phyloP scores from a whole-genome alignment of 495 filamentous ascomycete genomes.

The Penicillium robsamsonii region DNA sequence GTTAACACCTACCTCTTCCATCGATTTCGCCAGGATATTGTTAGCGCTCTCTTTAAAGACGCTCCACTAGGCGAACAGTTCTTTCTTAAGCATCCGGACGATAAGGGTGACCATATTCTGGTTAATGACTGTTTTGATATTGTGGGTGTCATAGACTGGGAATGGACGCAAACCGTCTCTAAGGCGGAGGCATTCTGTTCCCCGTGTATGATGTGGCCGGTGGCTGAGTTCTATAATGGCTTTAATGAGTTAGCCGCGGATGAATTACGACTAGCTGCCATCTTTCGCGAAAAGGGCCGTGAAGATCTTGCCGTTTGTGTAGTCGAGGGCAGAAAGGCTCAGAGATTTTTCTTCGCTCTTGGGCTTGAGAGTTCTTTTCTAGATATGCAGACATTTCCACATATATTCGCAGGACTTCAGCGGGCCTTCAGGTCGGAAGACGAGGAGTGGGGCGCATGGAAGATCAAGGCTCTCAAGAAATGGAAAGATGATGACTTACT shows the following conservation, averaged over 20 bases:
- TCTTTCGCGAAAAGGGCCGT: too few species aligned
- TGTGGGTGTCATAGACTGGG: conserved; percentile 40
- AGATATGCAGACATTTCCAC: conserved; percentile 3
- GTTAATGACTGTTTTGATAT: conserved; percentile 39
- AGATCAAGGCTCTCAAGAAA: conserved; percentile 8
- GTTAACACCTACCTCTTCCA: conserved; percentile 27
- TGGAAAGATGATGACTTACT: conserved; percentile 8
- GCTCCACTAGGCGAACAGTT: conserved; percentile 19
- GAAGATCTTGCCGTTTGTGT: background rate
- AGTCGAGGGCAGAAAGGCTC: conserved; percentile 1
- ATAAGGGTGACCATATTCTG: conserved; percentile 43
- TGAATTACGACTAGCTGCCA: too few species aligned
- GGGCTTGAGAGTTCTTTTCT: conserved; percentile 7
- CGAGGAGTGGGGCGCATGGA: conserved; percentile 7
- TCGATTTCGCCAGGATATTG: conserved; percentile 27
- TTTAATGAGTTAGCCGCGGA: too few species aligned
- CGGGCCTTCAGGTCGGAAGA: conserved; percentile 6
- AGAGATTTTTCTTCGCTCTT: conserved; percentile 11
- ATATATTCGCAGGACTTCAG: background rate
- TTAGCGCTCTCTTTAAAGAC: background rate
- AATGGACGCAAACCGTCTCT: conserved; percentile 20
- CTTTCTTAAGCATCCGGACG: conserved; percentile 41
- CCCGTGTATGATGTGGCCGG: too few species aligned
- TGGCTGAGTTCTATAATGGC: too few species aligned
- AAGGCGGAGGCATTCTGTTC: too few species aligned